Evolutionary conservation across 169 alveolate species (phyloP).

Genomic region (Eimeria acervulina): DNA sequence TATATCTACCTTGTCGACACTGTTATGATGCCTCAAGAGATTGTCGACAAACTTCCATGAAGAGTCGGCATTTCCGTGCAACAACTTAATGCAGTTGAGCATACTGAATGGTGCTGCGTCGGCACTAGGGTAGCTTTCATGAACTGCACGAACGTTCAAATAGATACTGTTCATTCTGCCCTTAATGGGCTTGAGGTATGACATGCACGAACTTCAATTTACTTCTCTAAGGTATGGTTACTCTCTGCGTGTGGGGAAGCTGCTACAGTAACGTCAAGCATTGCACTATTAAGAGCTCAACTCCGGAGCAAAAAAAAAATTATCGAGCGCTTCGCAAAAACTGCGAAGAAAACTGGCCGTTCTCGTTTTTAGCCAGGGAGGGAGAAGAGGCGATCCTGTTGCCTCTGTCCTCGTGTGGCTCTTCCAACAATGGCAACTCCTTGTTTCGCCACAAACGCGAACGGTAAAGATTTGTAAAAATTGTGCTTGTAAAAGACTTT

Average conservation of each 20-base stretch:
- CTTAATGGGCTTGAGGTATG: background rate
- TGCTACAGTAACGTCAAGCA: background rate
- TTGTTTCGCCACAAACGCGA: background rate
- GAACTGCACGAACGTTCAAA: background rate
- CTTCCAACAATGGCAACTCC: background rate
- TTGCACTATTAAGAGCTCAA: slow-evolving; percentile 23
- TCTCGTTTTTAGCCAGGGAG: background rate
- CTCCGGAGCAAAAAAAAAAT: slow-evolving; percentile 11
- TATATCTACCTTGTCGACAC: slow-evolving; percentile 72
- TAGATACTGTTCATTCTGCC: background rate
- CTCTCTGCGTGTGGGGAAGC: background rate
- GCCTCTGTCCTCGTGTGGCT: background rate
- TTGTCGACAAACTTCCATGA: slow-evolving; percentile 76
- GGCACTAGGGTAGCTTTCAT: slow-evolving; percentile 2
- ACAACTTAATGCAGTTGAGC: background rate
- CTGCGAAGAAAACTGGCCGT: slow-evolving; percentile 12
- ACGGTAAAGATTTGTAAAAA: slow-evolving; percentile 7
- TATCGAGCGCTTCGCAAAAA: background rate
- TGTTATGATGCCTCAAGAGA: slow-evolving; percentile 81
- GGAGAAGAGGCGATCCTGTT: background rate
- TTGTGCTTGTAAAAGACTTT: slow-evolving; percentile 22
- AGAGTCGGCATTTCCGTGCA: background rate
- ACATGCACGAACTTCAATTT: background rate
- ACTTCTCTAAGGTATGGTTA: background rate
- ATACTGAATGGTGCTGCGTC: background rate